Evolutionary conservation across 805 yeast species (phyloP), one percentile per base, ranked within the genome.

Genomic region (Schizosaccharomyces osmophilus): DNA sequence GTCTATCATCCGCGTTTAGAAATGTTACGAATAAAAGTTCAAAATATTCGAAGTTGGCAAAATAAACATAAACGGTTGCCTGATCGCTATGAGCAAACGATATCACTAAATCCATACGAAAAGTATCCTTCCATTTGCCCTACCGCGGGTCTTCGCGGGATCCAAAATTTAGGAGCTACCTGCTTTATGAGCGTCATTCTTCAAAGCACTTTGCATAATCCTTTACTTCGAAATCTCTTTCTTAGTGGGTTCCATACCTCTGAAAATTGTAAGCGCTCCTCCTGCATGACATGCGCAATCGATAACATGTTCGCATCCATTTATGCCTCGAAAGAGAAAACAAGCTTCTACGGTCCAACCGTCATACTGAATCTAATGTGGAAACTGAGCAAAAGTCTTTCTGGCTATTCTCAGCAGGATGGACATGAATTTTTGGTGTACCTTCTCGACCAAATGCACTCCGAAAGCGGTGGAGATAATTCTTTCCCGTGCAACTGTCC

Each of bases 381-480:
- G 90, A 83, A 82, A 67, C 82, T 83, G 59, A 85, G 87, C 66
- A 80, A 85, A 65, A 79, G 87, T 42, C 78, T 93, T 63, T 95
- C 97, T 0, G 99, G 99, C 1, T 89, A 89, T 66, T 84, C 93
- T 43, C 97, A 93, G 71, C 99, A 93, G 72, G 99, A 93, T 70
- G 97, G 98, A 0, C 99, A 93, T 72, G 99, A 93, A 71, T 93
- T 90, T 71, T 84, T 95, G 84, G 97, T 93, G 69, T 89, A 90
- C 69, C 68, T 90, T 36, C 75, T 90, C 48, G 85, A 90, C 71
- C 95, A 88, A 71, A 72, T 93, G 62, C 98, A 93, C 71, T 45
- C 45, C 19, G 62, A 66, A 55, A 59, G 67, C 9, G 59, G 65
- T 4, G 64, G 65, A 55, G 57, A 60, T 15, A 42, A 43, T n/a